These are phyloP conservation scores for Rhododendron griersonianum DNA, from an alignment of 148 eudicot species.

Conservation along the genomic window DNA sequence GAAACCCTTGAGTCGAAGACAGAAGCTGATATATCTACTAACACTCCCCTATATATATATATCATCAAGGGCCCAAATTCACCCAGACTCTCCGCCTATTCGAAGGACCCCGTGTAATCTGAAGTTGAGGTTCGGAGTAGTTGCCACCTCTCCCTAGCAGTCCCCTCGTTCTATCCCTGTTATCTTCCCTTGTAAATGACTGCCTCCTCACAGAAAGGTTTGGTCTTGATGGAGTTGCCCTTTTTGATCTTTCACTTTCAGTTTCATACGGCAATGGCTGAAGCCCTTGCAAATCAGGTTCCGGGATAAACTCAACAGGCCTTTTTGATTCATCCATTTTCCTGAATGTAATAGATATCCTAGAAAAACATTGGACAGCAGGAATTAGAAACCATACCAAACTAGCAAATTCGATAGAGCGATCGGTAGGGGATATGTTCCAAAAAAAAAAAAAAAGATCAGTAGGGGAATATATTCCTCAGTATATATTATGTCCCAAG, in stretches of 20 bases:
- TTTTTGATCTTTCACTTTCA: constrained; percentile 15
- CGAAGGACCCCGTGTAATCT: constrained; percentile 18
- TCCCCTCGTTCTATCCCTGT: constrained; percentile 13
- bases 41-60: not conserved
- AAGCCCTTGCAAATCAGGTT: constrained; percentile 49
- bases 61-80: constrained; percentile 11
- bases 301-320: constrained; percentile 39
- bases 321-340: constrained; percentile 53
- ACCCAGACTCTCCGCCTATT: constrained; percentile 23
- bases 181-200: constrained; percentile 12
- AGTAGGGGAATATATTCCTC: not conserved
- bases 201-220: constrained; percentile 12
- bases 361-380: not conserved
- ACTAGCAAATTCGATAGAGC: not conserved
- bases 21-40: not conserved
- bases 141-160: constrained; percentile 2
- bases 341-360: constrained; percentile 64
- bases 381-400: not conserved
- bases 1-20: not conserved
- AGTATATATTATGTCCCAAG: not conserved
- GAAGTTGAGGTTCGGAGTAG: constrained; percentile 15
- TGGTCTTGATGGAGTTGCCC: constrained; percentile 13
- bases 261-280: constrained; percentile 33
- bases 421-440: not conserved
- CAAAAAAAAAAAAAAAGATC: too few relatives aligned